phyloP scores from a whole-genome alignment of 1,139 yeast species.

The Zygoascus meyerae region DNA sequence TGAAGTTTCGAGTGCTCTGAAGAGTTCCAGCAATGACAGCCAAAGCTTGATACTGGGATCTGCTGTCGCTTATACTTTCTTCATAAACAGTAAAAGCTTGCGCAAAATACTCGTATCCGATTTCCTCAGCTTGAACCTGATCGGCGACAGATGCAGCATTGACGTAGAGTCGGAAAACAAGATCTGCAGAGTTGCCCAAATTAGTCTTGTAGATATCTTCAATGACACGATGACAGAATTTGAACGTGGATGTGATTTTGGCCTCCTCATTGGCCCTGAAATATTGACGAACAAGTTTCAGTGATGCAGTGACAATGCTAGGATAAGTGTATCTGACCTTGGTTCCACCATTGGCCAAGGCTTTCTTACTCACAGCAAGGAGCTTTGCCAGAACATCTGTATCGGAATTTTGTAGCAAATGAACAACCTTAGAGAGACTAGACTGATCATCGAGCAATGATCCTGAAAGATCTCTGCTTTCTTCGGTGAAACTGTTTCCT shows the following conservation, averaged over 20 bases:
- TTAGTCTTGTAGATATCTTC: slow-evolving; percentile 52
- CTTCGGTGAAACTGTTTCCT: slow-evolving; percentile 11
- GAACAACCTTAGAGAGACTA: slow-evolving; percentile 61
- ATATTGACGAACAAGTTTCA: slow-evolving; percentile 52
- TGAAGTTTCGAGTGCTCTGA: slow-evolving; percentile 53
- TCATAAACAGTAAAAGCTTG: slow-evolving; percentile 87
- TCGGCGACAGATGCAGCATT: slow-evolving; percentile 61
- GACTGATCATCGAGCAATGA: slow-evolving; percentile 14
- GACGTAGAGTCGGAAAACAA: slow-evolving; percentile 44
- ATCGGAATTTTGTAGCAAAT: slow-evolving; percentile 49
- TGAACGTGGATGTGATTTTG: slow-evolving; percentile 48
- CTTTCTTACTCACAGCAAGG: slow-evolving; percentile 50
- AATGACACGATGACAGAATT: slow-evolving; percentile 64
- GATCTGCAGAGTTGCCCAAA: slow-evolving; percentile 44
- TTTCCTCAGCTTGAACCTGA: slow-evolving; percentile 55
- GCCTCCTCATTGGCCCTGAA: slow-evolving; percentile 26
- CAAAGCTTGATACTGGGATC: slow-evolving; percentile 51
- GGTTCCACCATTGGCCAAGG: slow-evolving; percentile 48
- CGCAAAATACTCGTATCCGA: slow-evolving; percentile 83
- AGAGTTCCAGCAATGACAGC: slow-evolving; percentile 57
- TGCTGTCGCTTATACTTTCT: slow-evolving; percentile 64
- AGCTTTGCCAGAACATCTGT: slow-evolving; percentile 50
- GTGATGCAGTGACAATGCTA: slow-evolving; percentile 55
- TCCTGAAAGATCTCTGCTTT: slow-evolving; percentile 19
- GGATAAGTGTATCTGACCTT: slow-evolving; percentile 68